A percentile compares a stretch with the other conserved stretches of the same genome.
These are phyloP conservation scores for Tilletia walkeri DNA, from an alignment of 1,284 basidiomycete genomes.

Conservation along the genomic window DNA sequence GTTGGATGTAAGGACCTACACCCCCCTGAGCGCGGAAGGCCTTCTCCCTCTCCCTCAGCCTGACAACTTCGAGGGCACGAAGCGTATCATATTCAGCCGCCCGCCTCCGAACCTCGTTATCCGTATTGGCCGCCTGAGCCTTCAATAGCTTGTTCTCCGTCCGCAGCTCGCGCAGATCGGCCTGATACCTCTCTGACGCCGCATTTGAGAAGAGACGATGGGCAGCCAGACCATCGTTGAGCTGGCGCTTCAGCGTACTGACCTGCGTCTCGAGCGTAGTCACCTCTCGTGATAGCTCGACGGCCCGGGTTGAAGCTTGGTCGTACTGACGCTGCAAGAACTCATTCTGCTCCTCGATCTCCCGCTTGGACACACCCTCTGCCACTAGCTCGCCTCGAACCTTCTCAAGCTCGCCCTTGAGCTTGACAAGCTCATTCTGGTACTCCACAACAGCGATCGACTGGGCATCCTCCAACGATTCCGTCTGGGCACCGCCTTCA, in stretches of 20 bases:
- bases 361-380: background rate
- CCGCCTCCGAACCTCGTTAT: background rate
- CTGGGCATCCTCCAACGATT: background rate
- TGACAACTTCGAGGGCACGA: background rate
- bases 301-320: constrained; percentile 6
- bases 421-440: background rate
- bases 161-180: background rate
- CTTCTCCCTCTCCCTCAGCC: constrained; percentile 6
- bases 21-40: background rate
- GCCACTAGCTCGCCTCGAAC: background rate
- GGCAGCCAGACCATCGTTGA: background rate
- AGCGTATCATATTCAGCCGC: constrained; percentile 8
- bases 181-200: background rate
- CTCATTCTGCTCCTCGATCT: background rate
- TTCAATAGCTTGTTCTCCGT: background rate
- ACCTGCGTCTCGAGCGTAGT: background rate
- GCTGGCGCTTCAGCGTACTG: background rate
- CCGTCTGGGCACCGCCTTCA: background rate
- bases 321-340: constrained; percentile 11
- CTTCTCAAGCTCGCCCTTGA: background rate
- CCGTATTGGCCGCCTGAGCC: constrained; percentile 3
- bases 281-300: constrained; percentile 12
- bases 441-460: constrained; percentile 4
- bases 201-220: constrained; percentile 3
- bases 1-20: too few relatives aligned